A percentile compares a stretch with the other conserved stretches of the same genome.
These are phyloP conservation scores for Jaapia argillacea DNA, from an alignment of 768 basidiomycete genomes.

Conservation along the genomic window DNA sequence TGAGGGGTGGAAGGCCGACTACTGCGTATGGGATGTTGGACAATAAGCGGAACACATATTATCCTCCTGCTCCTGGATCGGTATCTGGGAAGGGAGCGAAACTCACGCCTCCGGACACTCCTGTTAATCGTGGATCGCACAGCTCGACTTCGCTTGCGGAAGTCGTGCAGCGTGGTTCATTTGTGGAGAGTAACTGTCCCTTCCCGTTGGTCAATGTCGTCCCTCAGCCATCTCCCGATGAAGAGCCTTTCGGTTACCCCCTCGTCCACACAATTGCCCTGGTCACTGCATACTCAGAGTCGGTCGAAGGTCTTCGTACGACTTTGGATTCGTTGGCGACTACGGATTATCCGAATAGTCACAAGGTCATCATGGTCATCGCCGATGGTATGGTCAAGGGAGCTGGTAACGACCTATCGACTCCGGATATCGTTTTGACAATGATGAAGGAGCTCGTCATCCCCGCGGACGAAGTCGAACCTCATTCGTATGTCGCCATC, in stretches of 20 bases:
- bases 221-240: conserved; percentile 85
- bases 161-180: conserved; percentile 33
- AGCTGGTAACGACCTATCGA: conserved; percentile 78
- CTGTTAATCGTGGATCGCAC: conserved; percentile 62
- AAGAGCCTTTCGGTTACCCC: conserved; percentile 93
- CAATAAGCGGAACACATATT: conserved; percentile 49
- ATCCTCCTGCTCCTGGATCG: conserved; percentile 23
- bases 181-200: conserved; percentile 70
- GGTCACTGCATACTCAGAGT: conserved; percentile 98
- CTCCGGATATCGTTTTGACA: conserved; percentile 85
- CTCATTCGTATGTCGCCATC: conserved; percentile 96
- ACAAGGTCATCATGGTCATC: conserved; percentile 92
- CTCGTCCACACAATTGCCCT: conserved; percentile 90
- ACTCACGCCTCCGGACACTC: conserved; percentile 65
- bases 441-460: conserved; percentile 98
- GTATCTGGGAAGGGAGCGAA: conserved; percentile 32
- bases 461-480: conserved; percentile 72
- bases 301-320: conserved; percentile 89
- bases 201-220: conserved; percentile 90
- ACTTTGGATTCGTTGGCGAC: conserved; percentile 98
- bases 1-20: conserved; percentile 45
- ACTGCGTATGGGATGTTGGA: conserved; percentile 64
- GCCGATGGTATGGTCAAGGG: conserved; percentile 99
- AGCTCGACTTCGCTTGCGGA: conserved; percentile 73
- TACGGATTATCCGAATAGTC: conserved; percentile 96